Conservation (phyloP, 2,329 filamentous ascomycete genomes). For the Alternaria sp. region DNA sequence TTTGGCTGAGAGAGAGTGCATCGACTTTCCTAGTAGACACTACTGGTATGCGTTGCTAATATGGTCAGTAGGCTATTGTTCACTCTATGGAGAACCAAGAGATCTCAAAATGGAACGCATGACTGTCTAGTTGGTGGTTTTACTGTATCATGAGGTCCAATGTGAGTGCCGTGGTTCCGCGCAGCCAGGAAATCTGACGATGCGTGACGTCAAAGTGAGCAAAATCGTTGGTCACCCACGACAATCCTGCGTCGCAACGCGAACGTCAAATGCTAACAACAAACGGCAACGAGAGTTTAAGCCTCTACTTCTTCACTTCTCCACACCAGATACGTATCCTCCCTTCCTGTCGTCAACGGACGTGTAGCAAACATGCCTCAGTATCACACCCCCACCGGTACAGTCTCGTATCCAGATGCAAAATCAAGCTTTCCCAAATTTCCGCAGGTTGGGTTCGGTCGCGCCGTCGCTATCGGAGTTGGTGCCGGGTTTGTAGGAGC, state of each 20-base stretch:
- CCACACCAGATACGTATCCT: too few relatives aligned
- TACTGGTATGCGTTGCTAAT: too few relatives aligned
- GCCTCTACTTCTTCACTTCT: not conserved
- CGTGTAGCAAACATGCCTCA: constrained; percentile 19
- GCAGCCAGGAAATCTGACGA: not conserved
- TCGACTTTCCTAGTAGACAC: too few relatives aligned
- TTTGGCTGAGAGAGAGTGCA: too few relatives aligned
- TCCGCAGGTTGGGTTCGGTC: constrained; percentile 29
- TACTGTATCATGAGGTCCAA: too few relatives aligned
- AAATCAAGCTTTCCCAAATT: constrained; percentile 29
- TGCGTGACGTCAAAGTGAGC: constrained; percentile 16
- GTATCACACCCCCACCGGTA: constrained; percentile 21
- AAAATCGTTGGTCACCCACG: constrained; percentile 1
- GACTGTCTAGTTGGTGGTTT: too few relatives aligned
- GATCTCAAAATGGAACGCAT: too few relatives aligned
- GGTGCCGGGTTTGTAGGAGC: constrained; percentile 27
- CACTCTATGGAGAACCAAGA: too few relatives aligned
- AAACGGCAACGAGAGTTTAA: not conserved
- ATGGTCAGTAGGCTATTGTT: too few relatives aligned
- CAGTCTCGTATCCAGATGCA: constrained; percentile 22
- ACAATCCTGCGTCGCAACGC: not conserved
- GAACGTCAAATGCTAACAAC: not conserved
- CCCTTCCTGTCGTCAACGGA: too few relatives aligned
- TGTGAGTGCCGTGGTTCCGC: not conserved
- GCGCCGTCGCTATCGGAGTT: constrained; percentile 31